Percentiles rank a stretch among this genome's conserved stretches.
Conservation (phyloP, 805 yeast species). For the Monosporozyma unispora region DNA sequence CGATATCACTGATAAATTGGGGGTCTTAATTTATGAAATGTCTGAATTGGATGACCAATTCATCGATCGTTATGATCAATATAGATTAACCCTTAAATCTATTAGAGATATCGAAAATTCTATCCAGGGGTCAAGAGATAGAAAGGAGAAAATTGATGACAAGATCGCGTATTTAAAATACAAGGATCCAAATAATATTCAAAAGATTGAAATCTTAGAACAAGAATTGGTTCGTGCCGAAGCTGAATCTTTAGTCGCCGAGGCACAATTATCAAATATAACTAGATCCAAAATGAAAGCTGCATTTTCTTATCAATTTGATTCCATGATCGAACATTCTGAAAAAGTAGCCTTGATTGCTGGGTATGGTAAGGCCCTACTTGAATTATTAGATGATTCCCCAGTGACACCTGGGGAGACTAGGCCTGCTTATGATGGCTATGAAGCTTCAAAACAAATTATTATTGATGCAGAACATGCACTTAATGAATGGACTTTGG, state of each 20-base stretch:
- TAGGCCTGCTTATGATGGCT: constrained; percentile 82
- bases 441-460: constrained; percentile 81
- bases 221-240: constrained; percentile 88
- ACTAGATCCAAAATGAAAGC: constrained; percentile 81
- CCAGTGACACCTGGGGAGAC: constrained; percentile 91
- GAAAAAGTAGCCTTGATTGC: constrained; percentile 82
- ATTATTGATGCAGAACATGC: constrained; percentile 80
- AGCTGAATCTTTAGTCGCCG: constrained; percentile 86
- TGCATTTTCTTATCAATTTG: constrained; percentile 77
- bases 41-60: constrained; percentile 83
- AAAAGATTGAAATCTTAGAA: constrained; percentile 68
- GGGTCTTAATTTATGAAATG: constrained; percentile 71
- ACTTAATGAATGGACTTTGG: constrained; percentile 76
- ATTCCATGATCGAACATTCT: constrained; percentile 75
- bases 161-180: constrained; percentile 75
- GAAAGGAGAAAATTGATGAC: constrained; percentile 77
- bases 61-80: constrained; percentile 79
- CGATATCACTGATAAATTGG: constrained; percentile 80
- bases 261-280: constrained; percentile 81
- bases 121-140: constrained; percentile 80
- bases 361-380: constrained; percentile 79
- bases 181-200: constrained; percentile 69
- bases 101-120: constrained; percentile 80
- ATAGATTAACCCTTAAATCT: constrained; percentile 71
- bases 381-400: constrained; percentile 74